Conservation (phyloP, 352 stramenopile species). For the Hyaloperonospora brassicae region DNA sequence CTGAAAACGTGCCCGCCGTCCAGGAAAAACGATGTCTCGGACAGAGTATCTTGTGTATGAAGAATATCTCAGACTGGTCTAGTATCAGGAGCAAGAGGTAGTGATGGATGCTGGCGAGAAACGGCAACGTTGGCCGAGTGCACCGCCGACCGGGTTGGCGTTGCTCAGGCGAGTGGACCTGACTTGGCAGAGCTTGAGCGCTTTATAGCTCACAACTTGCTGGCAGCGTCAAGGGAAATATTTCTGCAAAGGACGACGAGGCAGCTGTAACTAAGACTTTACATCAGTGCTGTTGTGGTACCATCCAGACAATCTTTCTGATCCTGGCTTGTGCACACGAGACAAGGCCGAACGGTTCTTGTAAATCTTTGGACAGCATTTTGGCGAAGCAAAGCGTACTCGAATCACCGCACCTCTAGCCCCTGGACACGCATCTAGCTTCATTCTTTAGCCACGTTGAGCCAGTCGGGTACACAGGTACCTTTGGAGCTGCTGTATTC, state of each 20-base stretch:
- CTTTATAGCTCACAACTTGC: too few relatives aligned
- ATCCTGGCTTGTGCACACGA: too few relatives aligned
- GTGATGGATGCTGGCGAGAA: conserved; percentile 83
- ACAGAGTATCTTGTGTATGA: conserved; percentile 85
- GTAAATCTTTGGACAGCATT: too few relatives aligned
- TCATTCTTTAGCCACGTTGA: conserved; percentile 44
- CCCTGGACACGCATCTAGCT: conserved; percentile 14
- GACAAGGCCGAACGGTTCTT: too few relatives aligned
- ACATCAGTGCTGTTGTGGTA: conserved; percentile 86
- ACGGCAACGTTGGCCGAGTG: conserved; percentile 53
- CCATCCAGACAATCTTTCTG: too few relatives aligned
- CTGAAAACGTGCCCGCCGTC: conserved; percentile 67
- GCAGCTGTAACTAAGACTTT: conserved; percentile 91
- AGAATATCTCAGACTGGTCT: conserved; percentile 38
- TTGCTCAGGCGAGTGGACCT: conserved; percentile 39
- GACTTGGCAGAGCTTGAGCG: too few relatives aligned
- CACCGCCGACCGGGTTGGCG: conserved; percentile 55
- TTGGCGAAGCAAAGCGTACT: background rate
- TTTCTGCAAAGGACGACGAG: conserved; percentile 75
- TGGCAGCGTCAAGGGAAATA: background rate
- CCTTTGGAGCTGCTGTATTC: conserved; percentile 40
- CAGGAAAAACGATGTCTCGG: conserved; percentile 79
- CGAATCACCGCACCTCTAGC: background rate
- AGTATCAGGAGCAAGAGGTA: conserved; percentile 38
- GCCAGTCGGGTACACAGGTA: conserved; percentile 49